phyloP scores from a whole-genome alignment of 345 rosid species.

The Salix arbutifolia region DNA sequence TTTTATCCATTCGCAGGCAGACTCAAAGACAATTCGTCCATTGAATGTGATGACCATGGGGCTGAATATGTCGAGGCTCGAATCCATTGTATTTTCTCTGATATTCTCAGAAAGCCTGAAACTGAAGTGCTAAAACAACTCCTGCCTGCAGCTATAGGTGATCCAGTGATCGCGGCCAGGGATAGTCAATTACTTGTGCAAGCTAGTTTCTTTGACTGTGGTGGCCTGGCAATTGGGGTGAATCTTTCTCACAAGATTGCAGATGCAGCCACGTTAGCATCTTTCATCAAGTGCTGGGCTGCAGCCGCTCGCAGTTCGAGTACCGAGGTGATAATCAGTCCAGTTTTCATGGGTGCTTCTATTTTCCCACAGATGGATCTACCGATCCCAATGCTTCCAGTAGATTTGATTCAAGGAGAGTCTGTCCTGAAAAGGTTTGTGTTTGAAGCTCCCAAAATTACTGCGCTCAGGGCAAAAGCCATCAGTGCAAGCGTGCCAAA shows the following conservation, averaged over 20 bases:
- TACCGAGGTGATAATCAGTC: neutral
- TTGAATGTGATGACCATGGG: constrained; percentile 46
- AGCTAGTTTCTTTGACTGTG: constrained; percentile 27
- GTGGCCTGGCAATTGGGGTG: constrained; percentile 21
- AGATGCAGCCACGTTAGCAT: constrained; percentile 12
- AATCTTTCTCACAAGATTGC: constrained; percentile 19
- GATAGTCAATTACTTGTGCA: constrained; percentile 14
- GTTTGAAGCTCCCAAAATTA: too few species aligned
- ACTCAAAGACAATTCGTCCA: neutral
- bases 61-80: constrained; percentile 31
- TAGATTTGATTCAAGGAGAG: too few species aligned
- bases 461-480: too few species aligned
- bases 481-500: too few species aligned
- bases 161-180: neutral
- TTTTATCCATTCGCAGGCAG: constrained; percentile 18
- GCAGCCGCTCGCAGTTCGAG: neutral
- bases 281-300: constrained; percentile 30
- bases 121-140: constrained; percentile 1
- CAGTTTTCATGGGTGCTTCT: too few species aligned
- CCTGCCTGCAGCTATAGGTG: constrained; percentile 21
- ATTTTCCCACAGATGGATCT: too few species aligned
- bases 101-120: constrained; percentile 24
- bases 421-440: too few species aligned
- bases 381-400: too few species aligned
- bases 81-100: constrained; percentile 23